These are phyloP conservation scores for Lipomyces orientalis DNA, from an alignment of 805 yeast species.

Conservation along the genomic window DNA sequence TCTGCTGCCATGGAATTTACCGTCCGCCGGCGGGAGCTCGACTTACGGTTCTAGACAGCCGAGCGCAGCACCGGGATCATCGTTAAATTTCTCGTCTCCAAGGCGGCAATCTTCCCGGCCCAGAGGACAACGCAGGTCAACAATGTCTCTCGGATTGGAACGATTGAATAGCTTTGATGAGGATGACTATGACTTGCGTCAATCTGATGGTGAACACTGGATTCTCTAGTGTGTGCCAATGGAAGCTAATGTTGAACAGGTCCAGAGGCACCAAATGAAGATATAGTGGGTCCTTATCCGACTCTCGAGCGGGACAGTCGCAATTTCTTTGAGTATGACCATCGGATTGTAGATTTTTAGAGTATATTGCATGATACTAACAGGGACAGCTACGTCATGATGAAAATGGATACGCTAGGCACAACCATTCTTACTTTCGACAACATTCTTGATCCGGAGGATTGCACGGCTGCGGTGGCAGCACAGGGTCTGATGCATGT, in stretches of 20 bases:
- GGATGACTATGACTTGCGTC: constrained; percentile 7
- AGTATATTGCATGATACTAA: not conserved
- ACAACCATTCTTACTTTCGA: constrained; percentile 11
- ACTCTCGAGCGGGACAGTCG: constrained; percentile 25
- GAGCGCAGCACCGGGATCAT: not conserved
- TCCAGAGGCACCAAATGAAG: not conserved
- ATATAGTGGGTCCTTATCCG: not conserved
- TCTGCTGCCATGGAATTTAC: constrained; percentile 17
- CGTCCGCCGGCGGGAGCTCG: constrained; percentile 5
- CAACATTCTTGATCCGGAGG: constrained; percentile 15
- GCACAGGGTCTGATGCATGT: constrained; percentile 28
- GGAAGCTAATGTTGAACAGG: not conserved
- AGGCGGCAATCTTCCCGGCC: constrained; percentile 3
- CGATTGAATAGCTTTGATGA: constrained; percentile 3
- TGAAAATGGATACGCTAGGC: constrained; percentile 14
- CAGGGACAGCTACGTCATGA: constrained; percentile 17
- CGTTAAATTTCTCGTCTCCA: not conserved
- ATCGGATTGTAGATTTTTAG: not conserved
- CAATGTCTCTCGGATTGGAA: constrained; percentile 10
- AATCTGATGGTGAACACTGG: constrained; percentile 2
- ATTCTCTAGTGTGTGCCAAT: not conserved
- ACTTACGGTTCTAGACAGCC: not conserved
- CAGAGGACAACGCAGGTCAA: constrained; percentile 1
- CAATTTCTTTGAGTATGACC: constrained; percentile 31
- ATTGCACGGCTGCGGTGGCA: constrained; percentile 17